phyloP scores from a whole-genome alignment of 169 alveolate species.

The Eimeria praecox region DNA sequence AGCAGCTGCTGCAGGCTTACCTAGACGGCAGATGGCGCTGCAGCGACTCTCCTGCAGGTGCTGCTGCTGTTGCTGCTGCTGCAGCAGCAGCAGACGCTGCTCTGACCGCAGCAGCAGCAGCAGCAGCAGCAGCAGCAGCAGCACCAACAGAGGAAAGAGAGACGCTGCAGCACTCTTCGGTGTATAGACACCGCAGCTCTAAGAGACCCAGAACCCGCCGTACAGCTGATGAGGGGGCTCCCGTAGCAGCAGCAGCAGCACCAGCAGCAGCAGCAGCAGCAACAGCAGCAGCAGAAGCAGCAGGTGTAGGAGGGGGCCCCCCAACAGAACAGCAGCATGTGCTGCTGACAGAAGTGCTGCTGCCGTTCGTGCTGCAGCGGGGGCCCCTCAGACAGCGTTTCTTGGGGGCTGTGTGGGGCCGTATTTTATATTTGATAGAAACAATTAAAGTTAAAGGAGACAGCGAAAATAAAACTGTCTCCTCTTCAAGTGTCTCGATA shows the following conservation, averaged over 20 bases:
- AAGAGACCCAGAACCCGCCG: not conserved
- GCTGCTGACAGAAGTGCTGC: constrained; percentile 17
- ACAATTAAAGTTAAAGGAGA: not conserved
- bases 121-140: not conserved
- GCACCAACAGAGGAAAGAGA: not conserved
- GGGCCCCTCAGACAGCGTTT: constrained; percentile 13
- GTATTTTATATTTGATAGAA: not conserved
- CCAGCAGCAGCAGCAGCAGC: not conserved
- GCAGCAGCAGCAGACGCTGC: constrained; percentile 52
- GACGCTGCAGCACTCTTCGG: not conserved
- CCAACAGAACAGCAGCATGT: not conserved
- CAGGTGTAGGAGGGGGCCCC: not conserved
- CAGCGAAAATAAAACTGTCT: not conserved
- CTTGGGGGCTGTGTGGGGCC: constrained; percentile 11
- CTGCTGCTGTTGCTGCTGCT: constrained; percentile 31
- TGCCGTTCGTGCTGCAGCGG: constrained; percentile 5
- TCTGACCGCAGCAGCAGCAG: not conserved
- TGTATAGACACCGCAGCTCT: not conserved
- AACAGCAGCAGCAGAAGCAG: not conserved
- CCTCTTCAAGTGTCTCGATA: not conserved
- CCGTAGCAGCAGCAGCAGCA: not conserved
- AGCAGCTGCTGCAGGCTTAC: not conserved
- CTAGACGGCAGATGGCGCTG: constrained; percentile 6
- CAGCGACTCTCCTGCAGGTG: constrained; percentile 5
- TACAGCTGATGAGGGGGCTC: too few relatives aligned